Conservation (phyloP, 768 basidiomycete species). For the Russula sp. region DNA sequence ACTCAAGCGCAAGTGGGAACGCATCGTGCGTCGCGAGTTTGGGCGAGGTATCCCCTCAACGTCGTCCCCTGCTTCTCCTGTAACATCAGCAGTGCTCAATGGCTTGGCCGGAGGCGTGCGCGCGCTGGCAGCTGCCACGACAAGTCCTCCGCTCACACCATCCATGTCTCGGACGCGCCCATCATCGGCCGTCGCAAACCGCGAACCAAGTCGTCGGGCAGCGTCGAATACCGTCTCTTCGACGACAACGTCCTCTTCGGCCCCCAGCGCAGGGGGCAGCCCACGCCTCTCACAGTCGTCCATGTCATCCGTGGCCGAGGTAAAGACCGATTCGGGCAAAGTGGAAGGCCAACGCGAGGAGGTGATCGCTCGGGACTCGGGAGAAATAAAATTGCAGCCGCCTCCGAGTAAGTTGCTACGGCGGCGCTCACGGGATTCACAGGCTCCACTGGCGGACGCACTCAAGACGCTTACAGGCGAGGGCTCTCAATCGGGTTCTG, state of each 20-base stretch:
- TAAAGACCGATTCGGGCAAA: conserved; percentile 11
- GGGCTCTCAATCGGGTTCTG: conserved; percentile 17
- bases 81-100: conserved; percentile 42
- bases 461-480: conserved; percentile 29
- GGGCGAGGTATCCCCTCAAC: conserved; percentile 33
- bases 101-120: conserved; percentile 66
- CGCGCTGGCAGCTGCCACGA: conserved; percentile 51
- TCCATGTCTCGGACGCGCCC: conserved; percentile 25
- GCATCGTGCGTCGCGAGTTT: conserved; percentile 66
- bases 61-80: conserved; percentile 19
- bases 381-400: conserved; percentile 37
- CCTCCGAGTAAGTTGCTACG: conserved; percentile 25
- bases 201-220: conserved; percentile 22
- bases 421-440: conserved; percentile 35
- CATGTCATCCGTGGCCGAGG: conserved; percentile 43
- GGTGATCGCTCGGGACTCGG: conserved; percentile 46
- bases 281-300: conserved; percentile 48
- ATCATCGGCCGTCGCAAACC: conserved; percentile 20
- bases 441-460: conserved; percentile 32
- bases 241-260: conserved; percentile 32
- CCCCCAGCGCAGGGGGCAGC: conserved; percentile 34
- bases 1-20: conserved; percentile 82
- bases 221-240: conserved; percentile 27
- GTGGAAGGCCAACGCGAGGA: conserved; percentile 31
- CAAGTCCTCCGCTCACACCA: conserved; percentile 35